Evolutionary conservation across 2,329 filamentous ascomycete species (phyloP), one percentile per base, ranked within the genome.

Genomic region (Chaetomiaceae sp.): DNA sequence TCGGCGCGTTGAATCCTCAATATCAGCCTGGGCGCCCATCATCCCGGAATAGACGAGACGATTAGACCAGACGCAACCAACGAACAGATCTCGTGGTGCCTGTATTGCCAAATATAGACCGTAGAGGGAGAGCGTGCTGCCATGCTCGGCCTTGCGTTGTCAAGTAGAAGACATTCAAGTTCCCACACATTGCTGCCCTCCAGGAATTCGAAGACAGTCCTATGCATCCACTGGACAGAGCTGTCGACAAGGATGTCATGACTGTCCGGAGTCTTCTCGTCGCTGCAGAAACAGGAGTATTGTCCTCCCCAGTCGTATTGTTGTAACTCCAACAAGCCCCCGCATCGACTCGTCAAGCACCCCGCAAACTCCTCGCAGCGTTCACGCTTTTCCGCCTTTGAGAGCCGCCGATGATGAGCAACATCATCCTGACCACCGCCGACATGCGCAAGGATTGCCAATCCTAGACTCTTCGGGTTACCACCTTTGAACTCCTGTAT

Each of bases 121-220:
- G 36, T 49, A 49, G 7, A 49, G 25, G 11, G 36, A 40, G 42
- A 9, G 1, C 14, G 9, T 22, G 36, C 37, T 14, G 37, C 11
- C 11, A 33, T 25, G 11, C 37, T 15, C 3, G 47, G 47, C 12
- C 47, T 20, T 2, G 4, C 11, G 11, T 38, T 17, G 17, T 17
- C 12, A 17, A 33, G 6, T 20, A 44, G 46, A 23, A 56, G 50
- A 7, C 27, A 46, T 12, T 49, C 48, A 1, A 55, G 19, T 2
- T 51, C 8, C 54, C 54, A 59, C 0, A 39, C 20, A 1, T 14
- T 4, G 0, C 37, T 12, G 23, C 45, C 15, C 3, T 51, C 12
- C 9, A 59, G 29, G 31, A 57, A 59, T 23, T 59, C 57, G 11
- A 57, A 40, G 6, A 55, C 47, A 4, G 51, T 17, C 19, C 54